Conservation (phyloP, 768 basidiomycete genomes). For the Mycena haematopus region DNA sequence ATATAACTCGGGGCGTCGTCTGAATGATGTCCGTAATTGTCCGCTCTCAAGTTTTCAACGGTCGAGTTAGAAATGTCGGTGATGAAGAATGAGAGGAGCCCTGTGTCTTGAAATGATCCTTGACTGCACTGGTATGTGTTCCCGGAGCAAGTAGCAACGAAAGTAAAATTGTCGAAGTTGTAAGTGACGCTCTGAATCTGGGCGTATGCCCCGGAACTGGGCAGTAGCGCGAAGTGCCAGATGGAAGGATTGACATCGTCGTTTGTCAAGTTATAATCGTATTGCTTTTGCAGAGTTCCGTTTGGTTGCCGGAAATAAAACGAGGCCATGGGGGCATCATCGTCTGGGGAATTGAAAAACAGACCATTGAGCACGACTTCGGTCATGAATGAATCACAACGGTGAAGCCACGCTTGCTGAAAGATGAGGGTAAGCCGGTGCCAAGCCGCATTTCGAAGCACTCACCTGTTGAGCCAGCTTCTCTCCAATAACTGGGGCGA, state of each 20-base stretch:
- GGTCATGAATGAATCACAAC: not conserved
- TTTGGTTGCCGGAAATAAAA: conserved; percentile 8
- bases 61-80: not conserved
- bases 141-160: not conserved
- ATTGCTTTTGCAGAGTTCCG: not conserved
- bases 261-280: conserved; percentile 6
- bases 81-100: conserved; percentile 6
- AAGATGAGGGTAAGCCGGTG: not conserved
- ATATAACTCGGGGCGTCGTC: conserved; percentile 15
- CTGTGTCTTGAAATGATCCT: conserved; percentile 3
- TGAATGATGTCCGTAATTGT: not conserved
- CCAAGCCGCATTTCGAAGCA: not conserved
- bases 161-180: conserved; percentile 1
- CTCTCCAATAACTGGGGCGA: conserved; percentile 7
- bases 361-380: conserved; percentile 10
- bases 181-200: not conserved
- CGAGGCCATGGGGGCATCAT: not conserved
- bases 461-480: conserved; percentile 3
- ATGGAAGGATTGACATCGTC: not conserved
- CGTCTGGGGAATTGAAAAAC: not conserved
- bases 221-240: not conserved
- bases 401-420: conserved; percentile 16
- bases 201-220: not conserved
- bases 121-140: not conserved
- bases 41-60: not conserved